Evolutionary conservation across 1,284 basidiomycete species (phyloP), one percentile per base, ranked within the genome.

Genomic region (Cystobasidium sp.): DNA sequence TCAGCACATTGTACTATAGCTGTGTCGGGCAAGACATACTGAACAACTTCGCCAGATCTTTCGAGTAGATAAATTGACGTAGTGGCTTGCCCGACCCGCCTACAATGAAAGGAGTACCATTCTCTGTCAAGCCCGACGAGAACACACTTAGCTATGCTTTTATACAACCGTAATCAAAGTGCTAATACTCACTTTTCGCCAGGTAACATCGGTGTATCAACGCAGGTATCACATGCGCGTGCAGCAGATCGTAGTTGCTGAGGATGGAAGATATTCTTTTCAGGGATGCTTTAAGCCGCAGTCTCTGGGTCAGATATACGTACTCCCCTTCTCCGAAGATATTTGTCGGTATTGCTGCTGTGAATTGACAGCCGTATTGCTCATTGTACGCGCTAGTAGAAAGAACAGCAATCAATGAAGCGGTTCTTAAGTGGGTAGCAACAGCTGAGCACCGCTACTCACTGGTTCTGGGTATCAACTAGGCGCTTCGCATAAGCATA

Each of bases 391-490:
- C 93, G 76, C 92, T 93, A 76, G 43, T 39, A 44, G 18, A 6
- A 8, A 22, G 1, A 20, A n/a, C 6, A 6, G 24, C 18, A 53
- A 9, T 68, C 55, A 68, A 52, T 16, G n/a, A 16, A 44, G 20
- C 20, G 10, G 6, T n/a, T 9, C 6, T 46, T 6, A 16, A 37
- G 24, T 18, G 7, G 10, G 9, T n/a, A 20, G 22, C 41, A n/a
- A 16, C 12, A 20, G 24, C 22, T 58, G 16, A 6, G 12, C 41
- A 9, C 6, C 1, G 6, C 22, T 52, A 81, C 89, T 71, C 76
- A 94, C 92, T 90, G 92, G 81, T 95, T 95, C 81, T 93, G 91
- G 1, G 94, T 88, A 81, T 95, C 93, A 3, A 96, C 92, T 85
- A 95, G 87, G n/a, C 93, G 86, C 84, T 96, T 96, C 46, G 92